Conservation (phyloP, 225 moss, liverwort and hornwort genomes). For the Bryum argenteum region DNA sequence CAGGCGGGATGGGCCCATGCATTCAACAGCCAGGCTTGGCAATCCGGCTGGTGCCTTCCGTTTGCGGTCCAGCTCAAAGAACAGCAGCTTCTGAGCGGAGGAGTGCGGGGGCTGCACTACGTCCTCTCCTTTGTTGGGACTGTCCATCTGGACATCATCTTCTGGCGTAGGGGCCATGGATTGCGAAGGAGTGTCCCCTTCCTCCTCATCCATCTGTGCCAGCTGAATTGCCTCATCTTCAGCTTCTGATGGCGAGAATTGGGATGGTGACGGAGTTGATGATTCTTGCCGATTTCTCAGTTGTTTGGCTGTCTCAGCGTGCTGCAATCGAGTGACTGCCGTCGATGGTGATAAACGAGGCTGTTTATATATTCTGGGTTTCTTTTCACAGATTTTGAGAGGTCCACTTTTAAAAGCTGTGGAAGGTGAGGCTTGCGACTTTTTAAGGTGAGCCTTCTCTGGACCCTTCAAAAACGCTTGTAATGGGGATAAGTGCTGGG, state of each 20-base stretch:
- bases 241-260: conserved; percentile 44
- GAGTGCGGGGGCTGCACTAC: conserved; percentile 41
- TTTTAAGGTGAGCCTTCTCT: conserved; percentile 50
- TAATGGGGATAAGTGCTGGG: conserved; percentile 45
- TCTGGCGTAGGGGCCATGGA: conserved; percentile 41
- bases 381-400: conserved; percentile 33
- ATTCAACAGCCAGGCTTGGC: conserved; percentile 60
- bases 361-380: conserved; percentile 39
- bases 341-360: conserved; percentile 36
- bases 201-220: conserved; percentile 37
- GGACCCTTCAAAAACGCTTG: conserved; percentile 48
- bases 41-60: conserved; percentile 60
- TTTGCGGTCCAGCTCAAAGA: conserved; percentile 64
- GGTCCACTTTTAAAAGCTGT: conserved; percentile 34
- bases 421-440: conserved; percentile 41
- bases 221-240: conserved; percentile 40
- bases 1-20: conserved; percentile 41
- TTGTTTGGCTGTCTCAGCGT: conserved; percentile 26
- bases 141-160: conserved; percentile 34
- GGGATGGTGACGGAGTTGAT: conserved; percentile 43
- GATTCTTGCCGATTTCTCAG: conserved; percentile 34
- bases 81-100: conserved; percentile 52
- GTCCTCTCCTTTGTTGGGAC: conserved; percentile 33
- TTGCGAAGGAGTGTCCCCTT: conserved; percentile 46
- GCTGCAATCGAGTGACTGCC: conserved; percentile 38